These are phyloP conservation scores for Chaetomiaceae sp. DNA, from an alignment of 2,329 filamentous ascomycete genomes.

Conservation along the genomic window DNA sequence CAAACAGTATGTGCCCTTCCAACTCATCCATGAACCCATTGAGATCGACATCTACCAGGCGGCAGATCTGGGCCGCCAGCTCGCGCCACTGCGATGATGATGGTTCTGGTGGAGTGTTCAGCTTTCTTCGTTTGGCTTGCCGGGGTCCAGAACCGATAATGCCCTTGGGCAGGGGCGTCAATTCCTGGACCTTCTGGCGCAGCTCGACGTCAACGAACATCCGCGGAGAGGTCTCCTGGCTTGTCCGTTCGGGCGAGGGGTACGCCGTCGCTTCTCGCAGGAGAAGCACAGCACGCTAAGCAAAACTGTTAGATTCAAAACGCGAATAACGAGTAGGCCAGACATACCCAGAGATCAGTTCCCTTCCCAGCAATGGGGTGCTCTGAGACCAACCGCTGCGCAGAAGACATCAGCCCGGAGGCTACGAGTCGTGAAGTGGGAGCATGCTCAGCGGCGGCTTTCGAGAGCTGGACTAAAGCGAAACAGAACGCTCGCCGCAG, in stretches of 20 bases:
- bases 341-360: conserved; percentile 27
- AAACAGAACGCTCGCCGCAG: conserved; percentile 20
- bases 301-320: background rate
- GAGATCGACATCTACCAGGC: background rate
- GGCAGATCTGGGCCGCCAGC: conserved; percentile 3
- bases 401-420: conserved; percentile 24
- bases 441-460: conserved; percentile 23
- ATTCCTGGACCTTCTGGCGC: conserved; percentile 13
- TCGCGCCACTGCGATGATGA: background rate
- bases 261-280: conserved; percentile 15
- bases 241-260: background rate
- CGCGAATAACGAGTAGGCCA: background rate
- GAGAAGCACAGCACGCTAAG: conserved; percentile 21
- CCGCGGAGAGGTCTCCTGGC: conserved; percentile 6
- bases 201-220: conserved; percentile 22
- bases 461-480: conserved; percentile 27
- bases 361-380: conserved; percentile 18
- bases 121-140: conserved; percentile 19
- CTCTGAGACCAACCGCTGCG: conserved; percentile 19
- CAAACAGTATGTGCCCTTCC: conserved; percentile 15
- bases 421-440: conserved; percentile 27
- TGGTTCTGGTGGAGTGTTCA: conserved; percentile 15
- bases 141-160: no score
- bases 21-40: conserved; percentile 12
- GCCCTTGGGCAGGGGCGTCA: conserved; percentile 1